Evolutionary conservation across 352 stramenopile species (phyloP), one percentile per base, ranked within the genome.

Genomic region (Thraustochytrium striatum): DNA sequence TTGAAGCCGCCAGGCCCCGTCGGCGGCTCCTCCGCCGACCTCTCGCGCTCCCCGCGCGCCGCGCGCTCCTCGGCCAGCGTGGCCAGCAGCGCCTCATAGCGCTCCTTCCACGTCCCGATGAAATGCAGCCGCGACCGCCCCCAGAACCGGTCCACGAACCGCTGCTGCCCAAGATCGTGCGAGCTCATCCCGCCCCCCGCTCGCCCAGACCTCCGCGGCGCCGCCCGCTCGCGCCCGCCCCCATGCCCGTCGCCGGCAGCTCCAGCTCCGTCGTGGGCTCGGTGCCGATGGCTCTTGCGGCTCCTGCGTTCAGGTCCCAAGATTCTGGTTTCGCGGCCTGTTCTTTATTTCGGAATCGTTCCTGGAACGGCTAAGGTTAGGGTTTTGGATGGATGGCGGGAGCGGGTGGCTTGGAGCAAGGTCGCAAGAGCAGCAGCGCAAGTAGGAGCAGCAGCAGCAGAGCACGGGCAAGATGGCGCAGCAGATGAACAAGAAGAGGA

Each of bases 401-500:
- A n/a, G n/a, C n/a, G n/a, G n/a, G n/a, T n/a, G n/a, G n/a, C n/a
- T n/a, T n/a, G n/a, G n/a, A n/a, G n/a, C n/a, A n/a, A n/a, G n/a
- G n/a, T n/a, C n/a, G n/a, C n/a, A n/a, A n/a, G 39, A 47, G 39
- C 39, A 35, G 13, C n/a, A 2, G 57, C n/a, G 13, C 25, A 5
- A 35, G 25, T 13, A 65, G 36, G 5, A 3, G 57, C 3, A 41
- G 25, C 9, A 30, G 36, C 3, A 21, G 57, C 3, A 21, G 57
- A 28, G 57, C 13, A 21, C 7, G 7, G n/a, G 53, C 53, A 61
- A 21, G 59, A 75, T 62, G 65, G 43, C 52, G 43, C 52, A 61
- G 30, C 84, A 85, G 79, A 98, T 99, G 86, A 98, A 93, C 61
- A 98, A 97, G 92, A 99, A 99, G 91, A 92, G 94, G 84, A 99